phyloP scores from a whole-genome alignment of 164 flowering plant genomes.

The Chimonanthus salicifolius region DNA sequence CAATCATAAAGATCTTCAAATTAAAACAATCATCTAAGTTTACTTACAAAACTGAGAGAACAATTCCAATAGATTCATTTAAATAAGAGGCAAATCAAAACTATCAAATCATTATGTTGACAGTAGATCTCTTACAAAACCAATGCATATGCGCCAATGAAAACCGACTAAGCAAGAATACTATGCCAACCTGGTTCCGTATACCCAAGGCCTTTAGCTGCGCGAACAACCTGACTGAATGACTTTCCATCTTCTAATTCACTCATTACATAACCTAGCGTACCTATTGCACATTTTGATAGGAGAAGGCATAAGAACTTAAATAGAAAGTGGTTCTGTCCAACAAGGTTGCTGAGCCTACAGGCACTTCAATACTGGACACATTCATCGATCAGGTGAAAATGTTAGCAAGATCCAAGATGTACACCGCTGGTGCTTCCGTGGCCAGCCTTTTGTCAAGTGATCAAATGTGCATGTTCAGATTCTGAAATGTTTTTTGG shows the following conservation, averaged over 20 bases:
- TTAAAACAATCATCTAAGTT: neutral
- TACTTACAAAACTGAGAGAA: neutral
- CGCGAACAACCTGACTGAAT: slow-evolving; percentile 74
- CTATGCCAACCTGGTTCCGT: slow-evolving; percentile 80
- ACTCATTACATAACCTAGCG: slow-evolving; percentile 95
- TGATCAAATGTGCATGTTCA: neutral
- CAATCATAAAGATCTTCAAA: neutral
- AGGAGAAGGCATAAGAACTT: neutral
- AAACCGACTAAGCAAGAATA: neutral
- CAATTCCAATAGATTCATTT: neutral
- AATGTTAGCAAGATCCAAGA: neutral
- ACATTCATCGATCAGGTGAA: neutral
- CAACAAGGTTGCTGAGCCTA: neutral
- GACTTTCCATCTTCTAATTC: slow-evolving; percentile 86
- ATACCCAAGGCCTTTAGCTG: slow-evolving; percentile 73
- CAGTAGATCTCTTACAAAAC: neutral
- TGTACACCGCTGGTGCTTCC: neutral
- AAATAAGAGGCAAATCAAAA: neutral
- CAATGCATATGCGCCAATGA: neutral
- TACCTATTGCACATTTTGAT: slow-evolving; percentile 37
- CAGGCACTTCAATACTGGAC: neutral
- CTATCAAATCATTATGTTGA: neutral
- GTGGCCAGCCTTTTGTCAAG: neutral
- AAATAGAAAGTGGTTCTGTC: neutral
- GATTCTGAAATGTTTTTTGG: too few species aligned